These are phyloP conservation scores for Sapria himalayana DNA, from an alignment of 345 rosid genomes.

Conservation along the genomic window DNA sequence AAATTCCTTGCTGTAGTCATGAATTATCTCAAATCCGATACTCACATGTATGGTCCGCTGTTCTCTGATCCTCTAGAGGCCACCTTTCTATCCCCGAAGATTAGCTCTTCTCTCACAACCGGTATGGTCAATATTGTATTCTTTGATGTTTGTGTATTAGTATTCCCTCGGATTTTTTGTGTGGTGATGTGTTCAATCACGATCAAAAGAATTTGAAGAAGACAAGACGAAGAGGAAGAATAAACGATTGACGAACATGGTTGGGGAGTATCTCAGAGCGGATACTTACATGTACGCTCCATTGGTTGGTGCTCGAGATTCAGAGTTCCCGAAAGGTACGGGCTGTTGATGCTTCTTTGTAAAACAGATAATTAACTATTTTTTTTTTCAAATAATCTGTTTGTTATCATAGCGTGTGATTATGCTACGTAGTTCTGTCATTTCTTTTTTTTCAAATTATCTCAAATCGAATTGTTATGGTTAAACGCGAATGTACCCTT, in stretches of 20 bases:
- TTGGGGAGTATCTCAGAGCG: conserved; percentile 24
- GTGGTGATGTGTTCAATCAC: neutral
- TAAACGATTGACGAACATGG: conserved; percentile 12
- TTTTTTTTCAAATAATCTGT: too few species aligned
- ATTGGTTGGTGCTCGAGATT: conserved; percentile 10
- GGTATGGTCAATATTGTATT: conserved; percentile 3
- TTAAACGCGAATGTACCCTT: too few species aligned
- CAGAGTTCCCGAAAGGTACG: too few species aligned
- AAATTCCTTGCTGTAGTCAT: conserved; percentile 9
- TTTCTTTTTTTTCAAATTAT: too few species aligned
- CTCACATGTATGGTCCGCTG: conserved; percentile 30
- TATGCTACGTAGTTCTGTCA: too few species aligned
- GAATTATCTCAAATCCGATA: conserved; percentile 23
- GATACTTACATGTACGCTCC: conserved; percentile 26
- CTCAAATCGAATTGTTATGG: too few species aligned
- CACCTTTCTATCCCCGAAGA: conserved; percentile 4
- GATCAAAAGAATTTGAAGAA: conserved; percentile 6
- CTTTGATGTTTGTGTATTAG: neutral
- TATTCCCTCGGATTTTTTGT: neutral
- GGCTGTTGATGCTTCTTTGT: too few species aligned
- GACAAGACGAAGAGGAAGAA: conserved; percentile 13
- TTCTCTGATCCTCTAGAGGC: conserved; percentile 10
- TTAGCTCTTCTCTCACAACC: neutral
- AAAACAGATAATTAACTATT: too few species aligned
- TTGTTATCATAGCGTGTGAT: too few species aligned